Conservation (phyloP, 768 basidiomycete species). For the Lactifluus subvellereus region DNA sequence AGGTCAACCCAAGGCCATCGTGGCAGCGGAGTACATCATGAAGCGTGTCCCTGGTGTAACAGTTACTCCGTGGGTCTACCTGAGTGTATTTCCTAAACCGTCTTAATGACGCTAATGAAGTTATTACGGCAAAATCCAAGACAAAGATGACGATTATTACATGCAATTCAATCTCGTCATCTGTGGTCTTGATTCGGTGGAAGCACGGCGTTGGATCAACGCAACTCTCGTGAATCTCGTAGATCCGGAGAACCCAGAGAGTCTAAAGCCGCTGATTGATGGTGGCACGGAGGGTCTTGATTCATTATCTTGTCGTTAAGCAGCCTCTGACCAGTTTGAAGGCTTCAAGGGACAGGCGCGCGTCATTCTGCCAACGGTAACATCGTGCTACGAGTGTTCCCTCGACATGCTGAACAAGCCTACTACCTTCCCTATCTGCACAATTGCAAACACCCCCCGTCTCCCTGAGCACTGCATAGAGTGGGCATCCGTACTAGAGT, state of each 20-base stretch:
- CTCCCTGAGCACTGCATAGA: slow-evolving; percentile 99
- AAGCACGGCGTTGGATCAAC: slow-evolving; percentile 98
- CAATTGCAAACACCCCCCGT: slow-evolving; percentile 97
- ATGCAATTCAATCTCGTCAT: slow-evolving; percentile 96
- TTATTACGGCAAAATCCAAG: slow-evolving; percentile 96
- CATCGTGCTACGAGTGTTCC: slow-evolving; percentile 97
- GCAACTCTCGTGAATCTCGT: slow-evolving; percentile 94
- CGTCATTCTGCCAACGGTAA: slow-evolving; percentile 90
- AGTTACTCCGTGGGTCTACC: slow-evolving; percentile 79
- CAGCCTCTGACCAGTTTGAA: slow-evolving; percentile 30
- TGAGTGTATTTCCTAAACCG: not conserved
- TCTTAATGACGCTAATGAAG: slow-evolving; percentile 37
- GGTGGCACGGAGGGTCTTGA: slow-evolving; percentile 91
- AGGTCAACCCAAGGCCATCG: slow-evolving; percentile 87
- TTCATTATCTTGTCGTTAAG: not conserved
- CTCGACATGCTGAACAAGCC: slow-evolving; percentile 98
- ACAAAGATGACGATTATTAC: slow-evolving; percentile 93
- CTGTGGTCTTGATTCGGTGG: slow-evolving; percentile 95
- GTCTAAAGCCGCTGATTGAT: slow-evolving; percentile 93
- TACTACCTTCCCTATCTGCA: slow-evolving; percentile 96
- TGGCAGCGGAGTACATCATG: slow-evolving; percentile 97
- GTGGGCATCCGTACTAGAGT: slow-evolving; percentile 98
- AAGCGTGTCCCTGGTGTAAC: slow-evolving; percentile 91
- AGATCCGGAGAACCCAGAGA: slow-evolving; percentile 88
- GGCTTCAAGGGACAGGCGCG: slow-evolving; percentile 98